Conservation (phyloP, 2,329 filamentous ascomycete species). For the Ophiostoma angusticollis region DNA sequence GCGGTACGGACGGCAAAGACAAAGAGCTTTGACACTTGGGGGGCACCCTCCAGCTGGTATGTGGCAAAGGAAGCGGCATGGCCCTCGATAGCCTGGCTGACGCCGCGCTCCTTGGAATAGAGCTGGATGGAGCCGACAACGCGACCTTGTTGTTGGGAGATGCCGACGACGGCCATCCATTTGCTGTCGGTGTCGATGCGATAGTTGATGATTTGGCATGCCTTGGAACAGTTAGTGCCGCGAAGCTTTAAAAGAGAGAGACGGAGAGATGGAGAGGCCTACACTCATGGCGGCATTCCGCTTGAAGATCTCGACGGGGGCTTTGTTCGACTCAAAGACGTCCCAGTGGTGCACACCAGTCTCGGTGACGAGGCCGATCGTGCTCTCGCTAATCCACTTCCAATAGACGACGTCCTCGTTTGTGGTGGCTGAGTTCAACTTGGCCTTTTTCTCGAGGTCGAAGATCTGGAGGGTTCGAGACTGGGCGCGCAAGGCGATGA, state of each 20-base stretch:
- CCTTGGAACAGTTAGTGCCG: slow-evolving; percentile 34
- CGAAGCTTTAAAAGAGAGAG: neutral
- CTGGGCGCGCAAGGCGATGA: slow-evolving; percentile 94
- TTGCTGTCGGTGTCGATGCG: slow-evolving; percentile 89
- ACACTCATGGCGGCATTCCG: slow-evolving; percentile 81
- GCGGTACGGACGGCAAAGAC: slow-evolving; percentile 88
- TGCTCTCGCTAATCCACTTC: slow-evolving; percentile 94
- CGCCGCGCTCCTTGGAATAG: slow-evolving; percentile 88
- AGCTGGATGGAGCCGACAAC: slow-evolving; percentile 95
- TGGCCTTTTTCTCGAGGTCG: slow-evolving; percentile 82
- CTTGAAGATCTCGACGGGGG: slow-evolving; percentile 85
- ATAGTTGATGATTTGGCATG: slow-evolving; percentile 99
- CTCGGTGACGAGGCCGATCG: slow-evolving; percentile 81
- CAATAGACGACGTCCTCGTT: slow-evolving; percentile 96
- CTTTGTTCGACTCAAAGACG: slow-evolving; percentile 72
- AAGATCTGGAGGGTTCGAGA: slow-evolving; percentile 94
- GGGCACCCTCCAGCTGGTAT: slow-evolving; percentile 74
- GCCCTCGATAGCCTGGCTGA: slow-evolving; percentile 95
- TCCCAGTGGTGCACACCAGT: slow-evolving; percentile 95
- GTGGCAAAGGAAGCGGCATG: slow-evolving; percentile 93
- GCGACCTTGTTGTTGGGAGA: slow-evolving; percentile 82
- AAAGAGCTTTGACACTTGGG: slow-evolving; percentile 88
- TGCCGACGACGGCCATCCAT: slow-evolving; percentile 97
- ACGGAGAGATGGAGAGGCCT: slow-evolving; percentile 26
- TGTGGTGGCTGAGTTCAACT: slow-evolving; percentile 94